Evolutionary conservation across 1,284 basidiomycete species (phyloP), one percentile per base, ranked within the genome.

Genomic region (Singerocomus rubriflavus): DNA sequence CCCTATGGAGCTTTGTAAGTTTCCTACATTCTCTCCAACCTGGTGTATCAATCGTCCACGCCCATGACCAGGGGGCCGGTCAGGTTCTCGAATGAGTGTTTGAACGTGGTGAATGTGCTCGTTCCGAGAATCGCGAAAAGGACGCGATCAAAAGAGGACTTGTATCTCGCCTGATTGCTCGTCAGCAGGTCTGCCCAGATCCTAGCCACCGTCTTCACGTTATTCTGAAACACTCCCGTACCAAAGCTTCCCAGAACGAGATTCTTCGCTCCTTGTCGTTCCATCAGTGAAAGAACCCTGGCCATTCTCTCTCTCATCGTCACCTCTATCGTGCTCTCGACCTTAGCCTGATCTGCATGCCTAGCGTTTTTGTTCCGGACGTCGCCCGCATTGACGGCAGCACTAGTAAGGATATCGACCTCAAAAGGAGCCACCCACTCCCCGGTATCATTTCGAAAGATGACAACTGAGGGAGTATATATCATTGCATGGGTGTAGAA

Each of bases 161-260:
- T 61, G 63, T 83, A 88, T 36, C 82, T 70, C 30, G 80, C 74
- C 10, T 66, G 69, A 9, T 72, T 63, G 6, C 64, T 69, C 1
- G 71, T 63, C 46, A 88, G 61, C 25, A 86, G 63, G 39, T 83
- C 78, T 32, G 75, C 80, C 82, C 84, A 87, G 13, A 84, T 70
- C 42, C 64, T 63, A 2, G 82, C 84, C 32, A 87, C 73, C 50
- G 72, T 68, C 44, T 68, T 63, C 14, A 87, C 77, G 29, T 76
- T 71, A 60, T 88, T 88, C 55, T 70, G 71, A 66, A 87, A 88
- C 7, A 82, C 85, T 0, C 85, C 86, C 1, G 85, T 88, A 10
- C 86, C 86, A 65, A 86, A 88, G 57, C 81, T 83, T 29, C 87
- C 86, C 37, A 88, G 65, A 2, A 89, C 82, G 38, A 88, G 51